Conservation (phyloP, 2,329 filamentous ascomycete species). For the Trichophyton simii region DNA sequence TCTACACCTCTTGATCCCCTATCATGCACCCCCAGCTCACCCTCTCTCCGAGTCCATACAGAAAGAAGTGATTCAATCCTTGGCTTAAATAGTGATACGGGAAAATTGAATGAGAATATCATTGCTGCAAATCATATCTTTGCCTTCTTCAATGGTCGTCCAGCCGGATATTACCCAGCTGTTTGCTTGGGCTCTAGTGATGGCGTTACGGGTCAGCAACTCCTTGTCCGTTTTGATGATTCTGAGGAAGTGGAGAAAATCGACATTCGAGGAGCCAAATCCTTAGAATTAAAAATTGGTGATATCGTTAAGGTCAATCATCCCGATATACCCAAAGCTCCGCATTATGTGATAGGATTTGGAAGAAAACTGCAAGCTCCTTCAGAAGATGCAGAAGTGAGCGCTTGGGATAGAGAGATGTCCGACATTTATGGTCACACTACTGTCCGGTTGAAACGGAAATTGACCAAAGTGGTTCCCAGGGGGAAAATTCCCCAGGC, state of each 20-base stretch:
- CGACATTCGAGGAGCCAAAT: slow-evolving; percentile 29
- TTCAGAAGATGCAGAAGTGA: slow-evolving; percentile 13
- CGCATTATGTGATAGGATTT: slow-evolving; percentile 33
- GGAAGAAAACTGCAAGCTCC: slow-evolving; percentile 22
- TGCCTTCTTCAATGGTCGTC: slow-evolving; percentile 45
- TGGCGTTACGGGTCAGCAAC: slow-evolving; percentile 28
- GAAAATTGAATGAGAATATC: not conserved
- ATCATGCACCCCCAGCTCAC: not conserved
- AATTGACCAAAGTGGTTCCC: slow-evolving; percentile 32
- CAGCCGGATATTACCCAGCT: slow-evolving; percentile 47
- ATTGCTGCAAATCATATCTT: slow-evolving; percentile 43
- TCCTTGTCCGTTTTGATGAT: slow-evolving; percentile 37
- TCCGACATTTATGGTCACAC: slow-evolving; percentile 35
- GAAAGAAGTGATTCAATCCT: not conserved
- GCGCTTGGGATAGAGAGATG: slow-evolving; percentile 15
- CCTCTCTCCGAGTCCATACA: not conserved
- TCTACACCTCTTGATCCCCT: not conserved
- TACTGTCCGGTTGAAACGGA: slow-evolving; percentile 30
- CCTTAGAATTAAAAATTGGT: slow-evolving; percentile 33
- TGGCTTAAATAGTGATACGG: not conserved
- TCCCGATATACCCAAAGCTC: slow-evolving; percentile 30
- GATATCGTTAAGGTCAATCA: slow-evolving; percentile 38
- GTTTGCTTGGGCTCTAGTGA: slow-evolving; percentile 41
- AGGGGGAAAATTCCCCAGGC: slow-evolving; percentile 18
- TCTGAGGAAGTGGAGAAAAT: slow-evolving; percentile 29